phyloP scores from a whole-genome alignment of 2,329 filamentous ascomycete genomes.

The Arthrobotrys sphaeroides region DNA sequence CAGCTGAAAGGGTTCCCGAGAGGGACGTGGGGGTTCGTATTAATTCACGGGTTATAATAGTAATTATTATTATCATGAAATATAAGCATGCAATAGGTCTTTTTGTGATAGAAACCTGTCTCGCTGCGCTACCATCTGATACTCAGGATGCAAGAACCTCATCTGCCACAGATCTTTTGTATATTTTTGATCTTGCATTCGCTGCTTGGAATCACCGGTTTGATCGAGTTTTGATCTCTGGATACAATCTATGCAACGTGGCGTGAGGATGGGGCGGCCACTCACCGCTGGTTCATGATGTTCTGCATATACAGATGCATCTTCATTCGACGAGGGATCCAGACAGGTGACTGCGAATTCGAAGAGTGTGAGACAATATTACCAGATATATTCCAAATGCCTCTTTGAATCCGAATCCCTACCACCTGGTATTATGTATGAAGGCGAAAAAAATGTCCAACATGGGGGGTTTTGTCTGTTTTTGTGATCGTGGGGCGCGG shows the following conservation, averaged over 20 bases:
- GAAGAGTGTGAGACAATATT: constrained; percentile 40
- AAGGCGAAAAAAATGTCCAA: neutral
- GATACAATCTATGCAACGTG: neutral
- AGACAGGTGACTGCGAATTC: constrained; percentile 29
- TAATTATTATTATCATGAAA: neutral
- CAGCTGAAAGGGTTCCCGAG: neutral
- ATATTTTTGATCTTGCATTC: constrained; percentile 4
- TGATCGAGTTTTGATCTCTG: neutral
- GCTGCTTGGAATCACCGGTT: constrained; percentile 10
- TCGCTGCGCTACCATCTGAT: constrained; percentile 21
- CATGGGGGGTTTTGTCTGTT: constrained; percentile 15
- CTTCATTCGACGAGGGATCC: constrained; percentile 10
- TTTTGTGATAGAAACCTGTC: neutral
- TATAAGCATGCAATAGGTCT: neutral
- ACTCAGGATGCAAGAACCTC: neutral
- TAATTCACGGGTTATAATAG: neutral
- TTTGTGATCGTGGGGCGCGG: constrained; percentile 21
- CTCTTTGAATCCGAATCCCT: constrained; percentile 17
- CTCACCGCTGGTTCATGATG: constrained; percentile 44
- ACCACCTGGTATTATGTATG: neutral
- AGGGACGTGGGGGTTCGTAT: constrained; percentile 18
- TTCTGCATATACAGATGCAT: constrained; percentile 39
- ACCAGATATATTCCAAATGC: constrained; percentile 20
- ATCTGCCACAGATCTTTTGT: constrained; percentile 12
- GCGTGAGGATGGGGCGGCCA: constrained; percentile 20